Evolutionary conservation across 805 yeast species (phyloP).

Genomic region (Yamadazyma kitorensis): DNA sequence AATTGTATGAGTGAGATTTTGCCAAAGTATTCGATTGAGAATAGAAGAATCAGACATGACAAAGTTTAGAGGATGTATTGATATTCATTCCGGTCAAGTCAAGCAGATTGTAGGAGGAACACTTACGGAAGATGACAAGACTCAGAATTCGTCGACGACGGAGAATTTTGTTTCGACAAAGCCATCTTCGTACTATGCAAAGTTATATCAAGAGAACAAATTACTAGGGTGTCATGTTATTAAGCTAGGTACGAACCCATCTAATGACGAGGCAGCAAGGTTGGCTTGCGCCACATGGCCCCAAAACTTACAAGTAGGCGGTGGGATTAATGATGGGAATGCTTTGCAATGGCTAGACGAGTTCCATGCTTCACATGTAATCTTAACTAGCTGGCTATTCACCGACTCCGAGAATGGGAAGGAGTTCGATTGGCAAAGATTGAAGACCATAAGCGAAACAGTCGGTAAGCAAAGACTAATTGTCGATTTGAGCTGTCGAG

Average conservation of each 20-base stretch:
- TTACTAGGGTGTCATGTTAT: constrained; percentile 88
- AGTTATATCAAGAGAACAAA: constrained; percentile 55
- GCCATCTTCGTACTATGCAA: constrained; percentile 73
- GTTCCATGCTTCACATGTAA: constrained; percentile 78
- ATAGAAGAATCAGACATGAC: constrained; percentile 67
- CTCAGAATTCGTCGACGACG: constrained; percentile 19
- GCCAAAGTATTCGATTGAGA: background rate
- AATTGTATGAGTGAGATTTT: background rate
- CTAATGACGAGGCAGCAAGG: constrained; percentile 78
- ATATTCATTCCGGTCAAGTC: constrained; percentile 90
- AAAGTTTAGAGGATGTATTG: constrained; percentile 89
- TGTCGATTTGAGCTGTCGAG: constrained; percentile 85
- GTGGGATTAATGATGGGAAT: constrained; percentile 78
- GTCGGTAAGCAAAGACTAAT: constrained; percentile 73
- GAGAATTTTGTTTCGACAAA: constrained; percentile 75
- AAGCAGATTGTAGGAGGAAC: constrained; percentile 98
- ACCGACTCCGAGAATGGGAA: constrained; percentile 47
- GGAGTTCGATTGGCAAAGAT: constrained; percentile 45
- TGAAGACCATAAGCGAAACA: constrained; percentile 44
- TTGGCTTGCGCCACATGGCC: constrained; percentile 80
- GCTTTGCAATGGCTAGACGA: constrained; percentile 73
- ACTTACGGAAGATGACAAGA: constrained; percentile 51
- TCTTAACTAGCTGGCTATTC: constrained; percentile 89
- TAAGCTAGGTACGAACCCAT: constrained; percentile 73
- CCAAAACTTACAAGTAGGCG: constrained; percentile 76